A percentile compares a stretch with the other conserved stretches of the same genome.
These are phyloP conservation scores for Fusarium multiceps DNA, from an alignment of 2,329 filamentous ascomycete genomes.

Conservation along the genomic window DNA sequence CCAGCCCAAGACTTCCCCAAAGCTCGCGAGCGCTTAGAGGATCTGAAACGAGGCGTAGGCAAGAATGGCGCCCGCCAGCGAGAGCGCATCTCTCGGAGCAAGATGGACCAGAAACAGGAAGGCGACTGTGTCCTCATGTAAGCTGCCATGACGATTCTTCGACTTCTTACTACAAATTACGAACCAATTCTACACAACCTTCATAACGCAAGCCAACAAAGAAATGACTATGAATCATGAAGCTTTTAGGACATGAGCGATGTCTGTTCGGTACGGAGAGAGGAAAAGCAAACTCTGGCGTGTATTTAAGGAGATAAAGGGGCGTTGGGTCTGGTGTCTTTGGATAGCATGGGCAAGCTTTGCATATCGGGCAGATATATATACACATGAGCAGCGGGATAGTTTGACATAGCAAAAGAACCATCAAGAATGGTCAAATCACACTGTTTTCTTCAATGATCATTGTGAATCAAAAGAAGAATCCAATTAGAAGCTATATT, in stretches of 20 bases:
- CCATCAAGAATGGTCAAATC: neutral
- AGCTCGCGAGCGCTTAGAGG: constrained; percentile 90
- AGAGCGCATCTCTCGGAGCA: constrained; percentile 83
- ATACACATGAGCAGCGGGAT: constrained; percentile 4
- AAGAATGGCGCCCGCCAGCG: constrained; percentile 76
- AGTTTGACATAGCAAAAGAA: neutral
- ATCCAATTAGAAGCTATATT: neutral
- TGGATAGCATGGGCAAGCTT: constrained; percentile 10
- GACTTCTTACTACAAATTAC: constrained; percentile 6
- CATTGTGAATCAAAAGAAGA: neutral
- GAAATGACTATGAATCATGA: neutral
- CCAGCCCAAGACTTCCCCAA: constrained; percentile 94
- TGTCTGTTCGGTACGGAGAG: neutral
- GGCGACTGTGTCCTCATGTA: constrained; percentile 90
- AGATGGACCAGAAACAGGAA: constrained; percentile 85
- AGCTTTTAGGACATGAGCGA: neutral
- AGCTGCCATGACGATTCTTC: constrained; percentile 28
- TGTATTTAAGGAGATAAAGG: constrained; percentile 7
- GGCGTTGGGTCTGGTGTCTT: constrained; percentile 30
- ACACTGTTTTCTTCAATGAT: neutral
- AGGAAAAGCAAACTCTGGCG: neutral
- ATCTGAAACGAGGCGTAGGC: constrained; percentile 80
- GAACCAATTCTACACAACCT: neutral
- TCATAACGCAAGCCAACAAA: neutral
- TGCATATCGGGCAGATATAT: constrained; percentile 24